Evolutionary conservation across 192 early-diverging fungal species (phyloP), one percentile per base, ranked within the genome.

Genomic region (Pilaira anomala): DNA sequence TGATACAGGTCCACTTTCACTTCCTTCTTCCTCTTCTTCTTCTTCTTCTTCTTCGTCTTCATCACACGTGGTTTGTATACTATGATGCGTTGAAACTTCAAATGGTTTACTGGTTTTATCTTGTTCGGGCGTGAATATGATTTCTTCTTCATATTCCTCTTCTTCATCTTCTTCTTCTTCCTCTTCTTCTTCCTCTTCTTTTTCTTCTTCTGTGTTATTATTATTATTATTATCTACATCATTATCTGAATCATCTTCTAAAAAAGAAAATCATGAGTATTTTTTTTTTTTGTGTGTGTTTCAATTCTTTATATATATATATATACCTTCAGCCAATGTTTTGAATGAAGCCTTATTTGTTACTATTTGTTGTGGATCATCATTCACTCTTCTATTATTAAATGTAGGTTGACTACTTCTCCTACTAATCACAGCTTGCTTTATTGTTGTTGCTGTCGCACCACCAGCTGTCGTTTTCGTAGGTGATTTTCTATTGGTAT

Each of bases 81-180:
- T 36, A 36, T 36, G 33, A 6, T 36, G 33, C 63, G 61, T 13
- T 30, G 60, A 62, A 2, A 58, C 65, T 19, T 58, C 55, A n/a
- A 66, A 44, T 12, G 65, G 55, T 36, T 29, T 59, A 14, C 55
- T 28, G 39, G 24, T 19, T 29, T 48, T 26, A 5, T 65, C 63
- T 29, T 21, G 39, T 21, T 55, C 63, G 3, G 33, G 26, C 40
- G 39, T 54, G 33, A 65, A 65, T 22, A 65, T 65, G 16, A 65
- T 62, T 13, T 62, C 63, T 55, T 65, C 51, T 30, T 65, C 63
- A 4, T 65, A 50, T n/a, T 55, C 63, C 0, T 65, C 51, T 0
- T 52, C 51, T 2, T 65, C 63, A 0, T 46, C 42, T 12, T 65
- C 63, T 13, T 56, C 63, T 12, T 45, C 54, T 4, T 54, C 44